phyloP scores from a whole-genome alignment of 2,329 filamentous ascomycete genomes.

The Exophiala alcalophila region DNA sequence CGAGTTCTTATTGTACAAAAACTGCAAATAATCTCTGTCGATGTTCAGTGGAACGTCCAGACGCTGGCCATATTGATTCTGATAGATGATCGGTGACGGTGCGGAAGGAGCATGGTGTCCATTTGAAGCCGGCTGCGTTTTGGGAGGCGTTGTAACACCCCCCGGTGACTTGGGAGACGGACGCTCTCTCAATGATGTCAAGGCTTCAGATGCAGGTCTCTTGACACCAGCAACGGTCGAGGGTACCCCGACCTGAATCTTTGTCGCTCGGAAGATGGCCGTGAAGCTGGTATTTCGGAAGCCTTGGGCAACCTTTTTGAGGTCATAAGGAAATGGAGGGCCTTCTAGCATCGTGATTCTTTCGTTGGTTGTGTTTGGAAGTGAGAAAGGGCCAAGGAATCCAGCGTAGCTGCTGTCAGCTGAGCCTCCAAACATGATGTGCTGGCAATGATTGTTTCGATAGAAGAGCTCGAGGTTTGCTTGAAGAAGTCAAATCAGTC shows the following conservation, averaged over 20 bases:
- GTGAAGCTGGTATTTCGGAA: conserved; percentile 44
- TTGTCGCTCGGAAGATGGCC: conserved; percentile 53
- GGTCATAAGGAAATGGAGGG: conserved; percentile 39
- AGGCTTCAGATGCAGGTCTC: conserved; percentile 19
- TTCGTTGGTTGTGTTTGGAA: conserved; percentile 29
- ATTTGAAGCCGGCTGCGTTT: conserved; percentile 1
- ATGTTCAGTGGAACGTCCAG: conserved; percentile 50
- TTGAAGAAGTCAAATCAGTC: conserved; percentile 26
- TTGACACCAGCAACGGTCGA: conserved; percentile 17
- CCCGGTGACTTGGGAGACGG: background rate
- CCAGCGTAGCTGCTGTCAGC: conserved; percentile 46
- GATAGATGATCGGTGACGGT: conserved; percentile 34
- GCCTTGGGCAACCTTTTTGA: conserved; percentile 31
- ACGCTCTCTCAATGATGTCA: conserved; percentile 12
- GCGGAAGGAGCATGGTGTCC: conserved; percentile 26
- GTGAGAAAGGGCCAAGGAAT: conserved; percentile 36
- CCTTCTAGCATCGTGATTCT: conserved; percentile 42
- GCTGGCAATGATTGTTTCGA: conserved; percentile 41
- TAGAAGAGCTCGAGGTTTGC: conserved; percentile 37
- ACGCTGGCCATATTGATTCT: conserved; percentile 53
- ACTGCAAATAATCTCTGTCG: conserved; percentile 49
- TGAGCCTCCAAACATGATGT: conserved; percentile 44
- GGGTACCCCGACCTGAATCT: conserved; percentile 39
- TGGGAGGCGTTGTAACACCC: conserved; percentile 25
- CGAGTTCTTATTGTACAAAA: conserved; percentile 50